phyloP scores from a whole-genome alignment of 441 rosid species.

The Eruca vesicaria region DNA sequence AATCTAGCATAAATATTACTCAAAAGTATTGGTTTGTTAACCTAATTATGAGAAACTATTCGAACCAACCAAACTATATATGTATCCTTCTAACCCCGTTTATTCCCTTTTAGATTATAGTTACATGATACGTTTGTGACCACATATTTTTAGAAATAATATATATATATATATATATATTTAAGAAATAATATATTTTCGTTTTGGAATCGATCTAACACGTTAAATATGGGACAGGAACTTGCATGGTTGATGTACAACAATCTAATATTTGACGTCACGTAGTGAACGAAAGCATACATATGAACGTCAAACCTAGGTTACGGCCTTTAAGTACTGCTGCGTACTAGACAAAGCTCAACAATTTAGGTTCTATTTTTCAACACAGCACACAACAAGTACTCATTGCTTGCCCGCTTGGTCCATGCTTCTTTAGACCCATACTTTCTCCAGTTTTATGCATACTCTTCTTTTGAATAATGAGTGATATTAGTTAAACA shows the following conservation, averaged over 20 bases:
- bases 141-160: not conserved
- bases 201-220: too few relatives aligned
- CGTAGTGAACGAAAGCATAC: not conserved
- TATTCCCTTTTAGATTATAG: not conserved
- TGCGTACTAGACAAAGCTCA: not conserved
- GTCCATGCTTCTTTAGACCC: constrained; percentile 3
- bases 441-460: not conserved
- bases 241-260: not conserved
- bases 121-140: not conserved
- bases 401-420: not conserved
- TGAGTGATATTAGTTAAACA: not conserved
- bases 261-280: not conserved
- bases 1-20: not conserved
- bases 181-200: too few relatives aligned
- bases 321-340: not conserved
- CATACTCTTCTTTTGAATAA: not conserved
- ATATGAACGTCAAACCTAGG: not conserved
- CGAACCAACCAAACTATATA: not conserved
- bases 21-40: not conserved
- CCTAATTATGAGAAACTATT: not conserved
- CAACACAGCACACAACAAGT: not conserved
- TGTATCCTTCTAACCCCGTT: not conserved
- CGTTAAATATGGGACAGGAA: not conserved
- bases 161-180: too few relatives aligned
- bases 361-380: not conserved